Evolutionary conservation across 2,329 filamentous ascomycete species (phyloP).

Genomic region (Rutstroemia sp.): DNA sequence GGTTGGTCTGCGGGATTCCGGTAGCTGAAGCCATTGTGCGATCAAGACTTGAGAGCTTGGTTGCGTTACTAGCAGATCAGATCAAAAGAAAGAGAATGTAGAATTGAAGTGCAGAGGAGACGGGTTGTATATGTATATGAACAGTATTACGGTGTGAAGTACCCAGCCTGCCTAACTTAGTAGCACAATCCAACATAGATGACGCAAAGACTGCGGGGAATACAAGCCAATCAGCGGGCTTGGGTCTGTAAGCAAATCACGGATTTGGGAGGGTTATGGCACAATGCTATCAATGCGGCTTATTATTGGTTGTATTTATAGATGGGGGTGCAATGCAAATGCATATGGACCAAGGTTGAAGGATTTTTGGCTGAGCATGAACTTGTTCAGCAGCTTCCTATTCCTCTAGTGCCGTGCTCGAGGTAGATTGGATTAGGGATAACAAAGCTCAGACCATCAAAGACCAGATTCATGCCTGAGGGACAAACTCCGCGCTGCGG

Average conservation of each 20-base stretch:
- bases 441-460: too few species aligned
- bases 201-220: slow-evolving; percentile 7
- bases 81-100: too few species aligned
- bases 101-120: too few species aligned
- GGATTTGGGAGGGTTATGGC: background rate
- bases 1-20: slow-evolving; percentile 43
- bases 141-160: background rate
- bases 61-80: background rate
- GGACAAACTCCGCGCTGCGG: slow-evolving; percentile 1
- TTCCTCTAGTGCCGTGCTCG: too few species aligned
- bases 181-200: slow-evolving; percentile 2
- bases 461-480: too few species aligned
- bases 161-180: background rate
- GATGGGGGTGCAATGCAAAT: too few species aligned
- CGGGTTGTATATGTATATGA: too few species aligned
- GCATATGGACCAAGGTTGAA: too few species aligned
- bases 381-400: too few species aligned
- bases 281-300: background rate
- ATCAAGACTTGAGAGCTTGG: background rate
- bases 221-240: slow-evolving; percentile 3
- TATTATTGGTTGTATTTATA: too few species aligned
- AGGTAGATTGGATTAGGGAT: too few species aligned
- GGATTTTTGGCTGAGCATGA: too few species aligned
- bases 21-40: slow-evolving; percentile 59
- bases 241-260: slow-evolving; percentile 4